A percentile compares a stretch with the other conserved stretches of the same genome.
Evolutionary conservation across 768 basidiomycete species (phyloP).

Genomic region (Auriscalpium vulgare): DNA sequence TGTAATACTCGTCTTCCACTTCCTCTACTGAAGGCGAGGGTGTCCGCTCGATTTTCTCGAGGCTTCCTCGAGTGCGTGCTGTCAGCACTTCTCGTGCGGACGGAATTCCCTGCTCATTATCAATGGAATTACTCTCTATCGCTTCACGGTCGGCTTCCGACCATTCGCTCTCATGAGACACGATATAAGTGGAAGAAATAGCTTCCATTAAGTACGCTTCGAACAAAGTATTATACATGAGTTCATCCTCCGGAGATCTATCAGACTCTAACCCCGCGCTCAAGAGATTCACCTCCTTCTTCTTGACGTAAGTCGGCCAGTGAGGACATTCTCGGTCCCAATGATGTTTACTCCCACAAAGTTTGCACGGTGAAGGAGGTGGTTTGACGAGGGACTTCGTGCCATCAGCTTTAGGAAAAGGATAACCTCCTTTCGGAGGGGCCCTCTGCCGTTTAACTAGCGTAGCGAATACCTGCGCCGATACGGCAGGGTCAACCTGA

Average conservation of each 20-base stretch:
- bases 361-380: not conserved
- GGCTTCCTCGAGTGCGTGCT: too few relatives aligned
- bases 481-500: too few relatives aligned
- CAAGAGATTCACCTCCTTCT: constrained; percentile 15
- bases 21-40: not conserved
- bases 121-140: too few relatives aligned
- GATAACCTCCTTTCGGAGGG: not conserved
- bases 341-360: constrained; percentile 26
- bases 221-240: constrained; percentile 19
- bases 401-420: not conserved
- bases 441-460: not conserved
- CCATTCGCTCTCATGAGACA: too few relatives aligned
- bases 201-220: not conserved
- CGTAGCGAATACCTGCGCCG: too few relatives aligned
- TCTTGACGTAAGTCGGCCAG: constrained; percentile 9
- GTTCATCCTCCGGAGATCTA: constrained; percentile 23
- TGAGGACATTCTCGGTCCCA: constrained; percentile 29
- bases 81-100: too few relatives aligned
- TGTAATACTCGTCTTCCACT: not conserved
- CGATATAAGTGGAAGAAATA: not conserved
- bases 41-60: not conserved
- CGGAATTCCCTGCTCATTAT: too few relatives aligned
- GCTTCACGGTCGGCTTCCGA: too few relatives aligned
- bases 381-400: not conserved
- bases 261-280: not conserved